A percentile compares a stretch with the other conserved stretches of the same genome.
Conservation (phyloP, 805 yeast genomes). For the Danielozyma ontarioensis region DNA sequence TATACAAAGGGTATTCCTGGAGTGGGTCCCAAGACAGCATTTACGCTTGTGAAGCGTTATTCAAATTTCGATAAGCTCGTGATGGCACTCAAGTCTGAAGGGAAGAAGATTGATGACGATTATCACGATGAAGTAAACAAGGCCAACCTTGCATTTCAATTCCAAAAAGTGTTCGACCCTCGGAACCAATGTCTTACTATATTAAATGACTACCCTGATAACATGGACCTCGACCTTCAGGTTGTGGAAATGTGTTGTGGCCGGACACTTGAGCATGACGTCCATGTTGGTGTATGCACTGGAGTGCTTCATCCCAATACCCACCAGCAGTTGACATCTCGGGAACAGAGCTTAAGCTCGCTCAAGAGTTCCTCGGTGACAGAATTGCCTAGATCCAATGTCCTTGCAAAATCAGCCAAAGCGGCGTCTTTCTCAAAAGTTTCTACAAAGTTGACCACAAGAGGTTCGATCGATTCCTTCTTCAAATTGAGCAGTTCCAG, state of each 20-base stretch:
- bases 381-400: not conserved
- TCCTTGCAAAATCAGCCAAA: not conserved
- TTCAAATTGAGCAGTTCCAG: slow-evolving; percentile 1
- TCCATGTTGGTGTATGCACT: slow-evolving; percentile 52
- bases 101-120: slow-evolving; percentile 52
- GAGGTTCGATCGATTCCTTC: slow-evolving; percentile 5
- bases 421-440: not conserved
- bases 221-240: slow-evolving; percentile 37
- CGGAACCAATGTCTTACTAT: slow-evolving; percentile 41
- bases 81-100: slow-evolving; percentile 53
- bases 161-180: slow-evolving; percentile 84
- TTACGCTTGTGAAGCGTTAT: slow-evolving; percentile 49
- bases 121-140: slow-evolving; percentile 56
- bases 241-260: slow-evolving; percentile 44
- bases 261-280: slow-evolving; percentile 31
- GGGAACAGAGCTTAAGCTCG: slow-evolving; percentile 36
- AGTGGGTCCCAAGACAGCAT: slow-evolving; percentile 77
- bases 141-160: slow-evolving; percentile 78
- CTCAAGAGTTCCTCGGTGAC: slow-evolving; percentile 8
- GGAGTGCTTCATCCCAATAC: slow-evolving; percentile 69
- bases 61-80: slow-evolving; percentile 52
- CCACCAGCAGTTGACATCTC: slow-evolving; percentile 39
- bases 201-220: slow-evolving; percentile 51
- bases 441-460: not conserved
- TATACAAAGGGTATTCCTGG: slow-evolving; percentile 83